A percentile compares a stretch with the other conserved stretches of the same genome.
Evolutionary conservation across 1,284 basidiomycete genomes (phyloP).

Genomic region (Fomitiporia mediterranea): DNA sequence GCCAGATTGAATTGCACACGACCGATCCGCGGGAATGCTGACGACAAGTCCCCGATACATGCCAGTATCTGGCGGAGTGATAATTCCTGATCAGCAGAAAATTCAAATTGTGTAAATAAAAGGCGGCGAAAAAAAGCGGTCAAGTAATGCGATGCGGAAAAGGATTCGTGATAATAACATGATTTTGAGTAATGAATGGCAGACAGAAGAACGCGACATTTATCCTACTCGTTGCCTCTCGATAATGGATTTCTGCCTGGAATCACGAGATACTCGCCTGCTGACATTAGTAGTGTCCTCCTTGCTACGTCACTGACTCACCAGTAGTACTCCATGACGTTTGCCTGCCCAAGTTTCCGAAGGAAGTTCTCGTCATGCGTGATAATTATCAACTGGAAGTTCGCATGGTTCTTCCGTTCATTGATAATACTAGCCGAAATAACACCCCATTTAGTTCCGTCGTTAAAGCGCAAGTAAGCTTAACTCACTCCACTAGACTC

Average conservation of each 20-base stretch:
- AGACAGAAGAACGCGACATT: slow-evolving; percentile 8
- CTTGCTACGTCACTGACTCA: slow-evolving; percentile 32
- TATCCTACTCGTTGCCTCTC: slow-evolving; percentile 63
- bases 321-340: slow-evolving; percentile 93
- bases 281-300: slow-evolving; percentile 3
- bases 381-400: slow-evolving; percentile 98
- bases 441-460: slow-evolving; percentile 2
- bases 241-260: slow-evolving; percentile 70
- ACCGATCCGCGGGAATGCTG: too few relatives aligned
- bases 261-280: slow-evolving; percentile 56
- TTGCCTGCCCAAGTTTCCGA: slow-evolving; percentile 74
- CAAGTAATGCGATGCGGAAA: too few relatives aligned
- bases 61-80: not conserved
- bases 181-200: not conserved
- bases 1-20: not conserved
- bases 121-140: not conserved
- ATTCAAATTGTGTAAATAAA: too few relatives aligned
- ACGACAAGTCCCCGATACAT: too few relatives aligned
- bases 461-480: slow-evolving; percentile 20
- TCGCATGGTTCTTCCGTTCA: slow-evolving; percentile 81
- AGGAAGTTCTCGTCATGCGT: slow-evolving; percentile 94
- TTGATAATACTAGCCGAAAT: slow-evolving; percentile 73
- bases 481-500: slow-evolving; percentile 83
- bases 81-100: too few relatives aligned
- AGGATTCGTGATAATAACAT: not conserved